Evolutionary conservation across 208 protist species (phyloP).

Genomic region (Acanthamoeba quina): DNA sequence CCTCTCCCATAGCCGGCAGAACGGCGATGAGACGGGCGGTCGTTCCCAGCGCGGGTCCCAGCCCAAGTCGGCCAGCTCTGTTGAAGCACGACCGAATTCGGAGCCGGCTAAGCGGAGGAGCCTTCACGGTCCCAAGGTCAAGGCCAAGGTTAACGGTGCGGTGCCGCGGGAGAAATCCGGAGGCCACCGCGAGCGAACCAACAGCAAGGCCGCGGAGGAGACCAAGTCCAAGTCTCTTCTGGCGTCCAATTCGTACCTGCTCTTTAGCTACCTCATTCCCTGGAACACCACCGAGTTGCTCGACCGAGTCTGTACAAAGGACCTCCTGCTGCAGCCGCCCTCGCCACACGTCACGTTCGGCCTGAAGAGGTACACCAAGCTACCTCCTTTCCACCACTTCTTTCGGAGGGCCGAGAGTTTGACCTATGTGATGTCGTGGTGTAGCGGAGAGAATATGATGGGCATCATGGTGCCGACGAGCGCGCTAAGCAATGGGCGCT

Average conservation of each 20-base stretch:
- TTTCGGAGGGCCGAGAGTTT: too few relatives aligned
- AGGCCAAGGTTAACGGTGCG: neutral
- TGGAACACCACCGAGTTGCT: neutral
- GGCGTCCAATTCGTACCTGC: slow-evolving; percentile 18
- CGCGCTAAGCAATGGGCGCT: neutral
- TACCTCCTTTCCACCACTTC: neutral
- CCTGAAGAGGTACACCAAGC: neutral
- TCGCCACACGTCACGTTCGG: slow-evolving; percentile 33
- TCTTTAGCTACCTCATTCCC: slow-evolving; percentile 65
- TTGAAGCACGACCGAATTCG: neutral
- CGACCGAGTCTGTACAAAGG: slow-evolving; percentile 6
- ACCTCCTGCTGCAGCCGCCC: slow-evolving; percentile 20
- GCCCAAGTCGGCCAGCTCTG: neutral
- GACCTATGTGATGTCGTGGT: too few relatives aligned
- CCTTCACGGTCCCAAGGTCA: neutral
- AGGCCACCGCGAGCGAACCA: neutral
- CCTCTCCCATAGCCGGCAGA: neutral
- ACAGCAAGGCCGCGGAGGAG: neutral
- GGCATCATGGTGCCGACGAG: slow-evolving; percentile 32
- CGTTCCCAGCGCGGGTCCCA: neutral
- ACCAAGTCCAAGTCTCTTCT: neutral
- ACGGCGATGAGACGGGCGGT: neutral
- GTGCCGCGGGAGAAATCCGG: neutral
- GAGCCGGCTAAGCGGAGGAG: neutral
- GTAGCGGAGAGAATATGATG: slow-evolving; percentile 6